A percentile compares a stretch with the other conserved stretches of the same genome.
phyloP scores from a whole-genome alignment of 768 basidiomycete species.

The Leucocoprinus leucothites region DNA sequence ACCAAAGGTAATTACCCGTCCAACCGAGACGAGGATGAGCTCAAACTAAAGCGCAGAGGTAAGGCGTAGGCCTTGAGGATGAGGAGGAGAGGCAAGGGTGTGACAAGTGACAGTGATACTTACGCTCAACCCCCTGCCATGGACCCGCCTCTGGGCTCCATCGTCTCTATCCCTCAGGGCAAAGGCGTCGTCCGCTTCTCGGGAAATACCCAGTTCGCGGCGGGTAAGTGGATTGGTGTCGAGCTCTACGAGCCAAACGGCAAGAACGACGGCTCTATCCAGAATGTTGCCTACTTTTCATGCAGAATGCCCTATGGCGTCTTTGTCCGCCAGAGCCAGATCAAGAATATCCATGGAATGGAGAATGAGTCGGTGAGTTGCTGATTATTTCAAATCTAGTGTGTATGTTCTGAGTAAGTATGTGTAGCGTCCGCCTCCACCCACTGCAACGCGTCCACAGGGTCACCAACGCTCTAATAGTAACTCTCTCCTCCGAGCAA shows the following conservation, averaged over 20 bases:
- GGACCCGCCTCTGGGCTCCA: conserved; percentile 53
- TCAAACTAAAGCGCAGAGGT: no score
- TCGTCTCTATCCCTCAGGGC: conserved; percentile 79
- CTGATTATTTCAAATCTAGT: background rate
- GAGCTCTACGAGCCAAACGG: conserved; percentile 81
- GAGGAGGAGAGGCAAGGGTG: background rate
- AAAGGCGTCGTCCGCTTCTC: conserved; percentile 84
- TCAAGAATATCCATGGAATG: conserved; percentile 56
- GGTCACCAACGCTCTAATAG: conserved; percentile 67
- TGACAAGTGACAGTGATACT: background rate
- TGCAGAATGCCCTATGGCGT: conserved; percentile 80
- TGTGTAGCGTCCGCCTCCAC: conserved; percentile 18
- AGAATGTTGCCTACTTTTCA: conserved; percentile 76
- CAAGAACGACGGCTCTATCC: conserved; percentile 94
- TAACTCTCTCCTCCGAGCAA: conserved; percentile 34
- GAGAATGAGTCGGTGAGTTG: conserved; percentile 32
- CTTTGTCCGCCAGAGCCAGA: conserved; percentile 85
- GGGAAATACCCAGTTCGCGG: conserved; percentile 78
- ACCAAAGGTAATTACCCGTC: no score
- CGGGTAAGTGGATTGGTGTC: conserved; percentile 94
- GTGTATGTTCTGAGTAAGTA: background rate
- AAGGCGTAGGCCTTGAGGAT: no score
- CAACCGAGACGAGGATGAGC: no score
- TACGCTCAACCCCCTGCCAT: conserved; percentile 7
- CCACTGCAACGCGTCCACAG: conserved; percentile 18